Base-by-base conservation (phyloP, 768 basidiomycete species). In the Amanita molliuscula region DNA sequence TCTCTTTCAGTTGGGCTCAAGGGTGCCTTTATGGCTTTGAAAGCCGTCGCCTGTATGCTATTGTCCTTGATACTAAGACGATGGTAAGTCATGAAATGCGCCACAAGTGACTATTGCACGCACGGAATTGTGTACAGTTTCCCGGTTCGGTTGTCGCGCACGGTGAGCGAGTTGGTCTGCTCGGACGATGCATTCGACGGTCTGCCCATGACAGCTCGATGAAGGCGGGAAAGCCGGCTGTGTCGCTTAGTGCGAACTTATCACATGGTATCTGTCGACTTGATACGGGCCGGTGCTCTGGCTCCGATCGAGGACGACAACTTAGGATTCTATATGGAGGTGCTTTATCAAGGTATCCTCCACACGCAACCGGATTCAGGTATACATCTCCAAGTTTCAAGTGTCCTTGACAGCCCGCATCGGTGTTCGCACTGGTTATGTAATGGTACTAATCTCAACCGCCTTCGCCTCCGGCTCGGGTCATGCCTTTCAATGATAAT, bases 61-160 rank as follows among this genome's bases (percentile, higher is more conserved):
- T 93, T 94, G 64, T 92, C 78, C 25, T 68, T 69, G 56, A 95
- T 91, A 4, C 89, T 92, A 37, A 21, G 29, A 36, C n/a, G 18
- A 9, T 23, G 52, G 23, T 20, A 8, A 31, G 33, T 20, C 16
- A 45, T 18, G 33, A 29, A 18, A 10, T 13, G 10, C 29, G n/a
- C n/a, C n/a, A 15, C 11, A 6, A 31, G 11, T 6, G n/a, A 10
- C 10, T 20, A 26, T 5, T 34, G 43, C 28, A 75, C 85, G 61
- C 53, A 90, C 87, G 83, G 83, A 42, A 92, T 69, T 25, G 66
- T 76, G 67, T 84, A 84, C 2, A 76, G 75, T 62, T 82, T 85
- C 25, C 88, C 88, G 2, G 91, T 93, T 50, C 91, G 81, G 63
- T 93, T 89, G 68, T 93, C 91, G 51, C 67, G 69, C 58, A 93